Percentiles rank a stretch among this genome's conserved stretches.
These are phyloP conservation scores for Dendrobium officinale DNA, from an alignment of 106 monocot species.

Conservation along the genomic window DNA sequence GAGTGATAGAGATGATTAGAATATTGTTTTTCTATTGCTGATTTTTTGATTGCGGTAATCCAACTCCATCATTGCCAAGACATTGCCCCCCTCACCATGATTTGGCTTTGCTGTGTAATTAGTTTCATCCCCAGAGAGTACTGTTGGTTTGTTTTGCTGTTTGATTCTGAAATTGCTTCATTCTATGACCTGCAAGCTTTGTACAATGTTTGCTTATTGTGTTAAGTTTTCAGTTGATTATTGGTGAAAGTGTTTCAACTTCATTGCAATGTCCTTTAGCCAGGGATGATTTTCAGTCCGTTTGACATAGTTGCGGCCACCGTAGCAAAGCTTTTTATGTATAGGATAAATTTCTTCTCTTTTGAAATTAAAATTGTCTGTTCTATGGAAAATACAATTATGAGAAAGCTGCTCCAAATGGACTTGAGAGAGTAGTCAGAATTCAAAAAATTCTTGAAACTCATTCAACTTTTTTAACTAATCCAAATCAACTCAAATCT, in stretches of 20 bases:
- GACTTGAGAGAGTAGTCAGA: too few relatives aligned
- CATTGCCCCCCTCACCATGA: neutral
- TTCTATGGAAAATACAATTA: too few relatives aligned
- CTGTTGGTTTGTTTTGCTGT: neutral
- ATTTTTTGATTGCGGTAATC: neutral
- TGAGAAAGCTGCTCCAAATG: too few relatives aligned
- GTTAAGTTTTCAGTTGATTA: neutral
- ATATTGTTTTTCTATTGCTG: neutral
- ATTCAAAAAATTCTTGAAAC: too few relatives aligned
- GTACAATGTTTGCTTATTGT: neutral
- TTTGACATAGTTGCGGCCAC: too few relatives aligned
- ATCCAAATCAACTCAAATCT: too few relatives aligned
- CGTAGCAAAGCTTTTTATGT: too few relatives aligned
- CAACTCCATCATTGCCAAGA: neutral
- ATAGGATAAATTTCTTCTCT: too few relatives aligned
- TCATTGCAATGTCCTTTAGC: neutral
- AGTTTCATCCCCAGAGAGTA: neutral
- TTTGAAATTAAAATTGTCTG: too few relatives aligned
- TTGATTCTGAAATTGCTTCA: neutral
- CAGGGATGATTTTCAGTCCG: neutral
- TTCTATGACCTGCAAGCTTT: neutral
- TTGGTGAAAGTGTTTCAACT: neutral
- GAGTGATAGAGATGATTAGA: neutral
- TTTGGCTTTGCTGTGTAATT: constrained; percentile 4
- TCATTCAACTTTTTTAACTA: too few relatives aligned